These are phyloP conservation scores for Elsinoe necatrix DNA, from an alignment of 2,329 filamentous ascomycete genomes.

Conservation along the genomic window DNA sequence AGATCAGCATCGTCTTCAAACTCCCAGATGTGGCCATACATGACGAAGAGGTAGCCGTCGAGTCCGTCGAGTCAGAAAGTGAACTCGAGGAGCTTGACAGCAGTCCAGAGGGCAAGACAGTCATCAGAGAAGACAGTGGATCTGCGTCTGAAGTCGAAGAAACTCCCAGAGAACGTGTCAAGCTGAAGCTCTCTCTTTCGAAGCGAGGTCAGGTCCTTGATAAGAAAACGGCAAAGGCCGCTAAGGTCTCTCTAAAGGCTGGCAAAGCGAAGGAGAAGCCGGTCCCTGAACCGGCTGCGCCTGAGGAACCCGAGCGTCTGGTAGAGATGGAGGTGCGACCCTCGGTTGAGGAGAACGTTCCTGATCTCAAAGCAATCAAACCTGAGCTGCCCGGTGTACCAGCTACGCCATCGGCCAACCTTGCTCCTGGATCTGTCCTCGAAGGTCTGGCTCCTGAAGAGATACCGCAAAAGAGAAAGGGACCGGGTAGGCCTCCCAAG, in stretches of 20 bases:
- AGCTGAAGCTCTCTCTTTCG: conserved; percentile 24
- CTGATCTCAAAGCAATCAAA: conserved; percentile 8
- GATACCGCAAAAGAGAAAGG: conserved; percentile 56
- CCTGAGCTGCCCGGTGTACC: conserved; percentile 14
- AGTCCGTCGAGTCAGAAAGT: conserved; percentile 16
- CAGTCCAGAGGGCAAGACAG: conserved; percentile 35
- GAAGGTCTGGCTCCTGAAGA: conserved; percentile 27
- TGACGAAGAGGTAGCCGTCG: conserved; percentile 44
- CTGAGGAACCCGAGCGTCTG: conserved; percentile 13
- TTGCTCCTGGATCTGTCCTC: conserved; percentile 25
- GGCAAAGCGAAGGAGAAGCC: conserved; percentile 14
- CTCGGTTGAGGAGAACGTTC: conserved; percentile 15
- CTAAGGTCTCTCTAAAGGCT: conserved; percentile 16
- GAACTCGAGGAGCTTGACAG: conserved; percentile 17
- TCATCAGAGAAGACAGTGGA: conserved; percentile 47
- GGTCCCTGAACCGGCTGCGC: conserved; percentile 17
- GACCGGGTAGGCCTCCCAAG: conserved; percentile 73
- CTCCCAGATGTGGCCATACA: conserved; percentile 56
- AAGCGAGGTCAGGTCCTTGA: conserved; percentile 14
- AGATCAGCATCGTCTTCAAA: conserved; percentile 58
- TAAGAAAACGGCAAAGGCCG: conserved; percentile 18
- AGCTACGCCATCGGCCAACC: conserved; percentile 16
- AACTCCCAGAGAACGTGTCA: conserved; percentile 19
- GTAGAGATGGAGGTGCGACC: conserved; percentile 16
- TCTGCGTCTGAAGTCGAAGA: conserved; percentile 21